Conservation (phyloP, 116 monocot species). For the Posidonia oceanica region DNA sequence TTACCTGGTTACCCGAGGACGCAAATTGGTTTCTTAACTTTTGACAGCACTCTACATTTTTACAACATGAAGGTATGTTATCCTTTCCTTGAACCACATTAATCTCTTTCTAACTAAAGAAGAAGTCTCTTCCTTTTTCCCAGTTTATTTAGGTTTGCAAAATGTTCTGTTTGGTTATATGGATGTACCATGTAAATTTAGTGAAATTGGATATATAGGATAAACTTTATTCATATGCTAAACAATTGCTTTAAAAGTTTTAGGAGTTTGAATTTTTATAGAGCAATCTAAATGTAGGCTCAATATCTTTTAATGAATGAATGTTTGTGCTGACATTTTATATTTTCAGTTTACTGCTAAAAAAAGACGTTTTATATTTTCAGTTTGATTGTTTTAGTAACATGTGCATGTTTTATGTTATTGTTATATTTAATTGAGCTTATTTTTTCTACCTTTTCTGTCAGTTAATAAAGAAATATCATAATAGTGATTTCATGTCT, state of each 20-base stretch:
- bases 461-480: neutral
- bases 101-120: neutral
- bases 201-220: no score
- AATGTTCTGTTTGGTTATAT: no score
- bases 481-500: no score
- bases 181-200: no score
- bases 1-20: conserved; percentile 86
- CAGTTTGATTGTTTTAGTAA: neutral
- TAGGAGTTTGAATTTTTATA: no score
- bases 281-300: neutral
- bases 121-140: no score
- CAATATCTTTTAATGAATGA: neutral
- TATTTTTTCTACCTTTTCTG: neutral
- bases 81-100: neutral
- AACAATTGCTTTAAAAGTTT: no score
- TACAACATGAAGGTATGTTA: conserved; percentile 79
- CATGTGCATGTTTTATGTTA: neutral
- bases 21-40: conserved; percentile 95
- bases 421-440: neutral
- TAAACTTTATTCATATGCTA: no score
- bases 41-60: conserved; percentile 94
- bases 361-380: neutral
- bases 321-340: neutral
- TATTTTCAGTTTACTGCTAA: no score
- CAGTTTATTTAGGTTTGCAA: no score